Conservation (phyloP, 345 rosid species). For the Limnanthes douglasii region DNA sequence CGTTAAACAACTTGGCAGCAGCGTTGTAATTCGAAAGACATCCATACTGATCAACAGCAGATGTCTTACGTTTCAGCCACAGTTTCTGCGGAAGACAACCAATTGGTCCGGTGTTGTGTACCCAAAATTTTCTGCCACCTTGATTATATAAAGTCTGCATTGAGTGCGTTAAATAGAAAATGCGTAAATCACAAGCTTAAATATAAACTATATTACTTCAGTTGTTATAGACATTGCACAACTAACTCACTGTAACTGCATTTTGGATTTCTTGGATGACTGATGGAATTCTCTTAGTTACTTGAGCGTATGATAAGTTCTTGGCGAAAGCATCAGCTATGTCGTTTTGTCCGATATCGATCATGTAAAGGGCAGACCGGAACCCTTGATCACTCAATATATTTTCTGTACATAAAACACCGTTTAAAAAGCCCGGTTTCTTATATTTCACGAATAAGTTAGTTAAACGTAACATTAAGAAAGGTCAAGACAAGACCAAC, state of each 20-base stretch:
- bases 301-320: conserved; percentile 32
- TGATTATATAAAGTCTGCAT: conserved; percentile 33
- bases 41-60: conserved; percentile 37
- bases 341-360: conserved; percentile 85
- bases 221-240: too few relatives aligned
- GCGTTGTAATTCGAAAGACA: conserved; percentile 44
- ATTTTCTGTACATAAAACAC: background rate
- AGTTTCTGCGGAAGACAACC: conserved; percentile 90
- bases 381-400: conserved; percentile 34
- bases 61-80: too few relatives aligned
- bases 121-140: conserved; percentile 80
- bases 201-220: too few relatives aligned
- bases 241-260: conserved; percentile 52
- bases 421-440: too few relatives aligned
- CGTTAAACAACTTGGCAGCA: conserved; percentile 55
- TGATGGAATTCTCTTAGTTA: conserved; percentile 32
- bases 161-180: too few relatives aligned
- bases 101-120: conserved; percentile 81
- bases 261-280: conserved; percentile 36
- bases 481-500: too few relatives aligned
- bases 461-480: too few relatives aligned
- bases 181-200: too few relatives aligned
- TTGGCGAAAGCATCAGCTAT: conserved; percentile 55
- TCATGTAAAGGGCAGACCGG: conserved; percentile 54
- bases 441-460: too few relatives aligned